Base-by-base conservation (phyloP, 208 protist genomes). In the Angomonas ambiguus region DNA sequence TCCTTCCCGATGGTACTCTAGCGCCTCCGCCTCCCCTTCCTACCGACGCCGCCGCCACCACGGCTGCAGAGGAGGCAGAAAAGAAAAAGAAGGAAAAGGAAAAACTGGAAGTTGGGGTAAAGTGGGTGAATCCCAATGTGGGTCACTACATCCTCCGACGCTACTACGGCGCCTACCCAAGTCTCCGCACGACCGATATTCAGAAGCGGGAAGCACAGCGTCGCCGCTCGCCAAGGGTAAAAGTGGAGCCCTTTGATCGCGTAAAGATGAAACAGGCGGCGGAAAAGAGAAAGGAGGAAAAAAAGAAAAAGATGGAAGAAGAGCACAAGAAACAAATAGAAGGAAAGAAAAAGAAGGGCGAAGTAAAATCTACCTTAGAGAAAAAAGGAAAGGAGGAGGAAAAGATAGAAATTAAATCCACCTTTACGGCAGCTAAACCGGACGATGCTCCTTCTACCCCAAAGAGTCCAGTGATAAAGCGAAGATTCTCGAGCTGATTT, bases 131-230 rank as follows among this genome's bases (percentile, higher is more conserved):
- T 71, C 87, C 87, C 18, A 85, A 94, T 62, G 88, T 94, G 1
- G 85, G 85, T 30, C 83, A 89, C 72, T 94, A 94, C 74, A 94
- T 94, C 51, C 83, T 88, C 66, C 85, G 88, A 0, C 85, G 88
- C 24, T 94, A 91, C 72, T 94, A 94, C 71, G 88, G 88, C 10
- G 85, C 83, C 11, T 75, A 73, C 25, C 88, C 88, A 25, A 92
- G 88, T 65, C 79, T 94, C 65, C 88, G 88, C 55, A 83, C 88
- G 5, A 81, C 77, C 8, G 88, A 82, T 42, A 27, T 94, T 28
- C 72, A 81, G 67, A 83, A 80, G 65, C 61, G 70, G 22, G 72
- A 85, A 32, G 41, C 45, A 25, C 73, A 58, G 5, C 65, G 64
- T 16, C 61, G 59, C 10, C 61, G 73, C 42, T 45, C 82, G 59